Base-by-base conservation (phyloP, 202 grass and related monocot genomes). In the Panicum hallii region DNA sequence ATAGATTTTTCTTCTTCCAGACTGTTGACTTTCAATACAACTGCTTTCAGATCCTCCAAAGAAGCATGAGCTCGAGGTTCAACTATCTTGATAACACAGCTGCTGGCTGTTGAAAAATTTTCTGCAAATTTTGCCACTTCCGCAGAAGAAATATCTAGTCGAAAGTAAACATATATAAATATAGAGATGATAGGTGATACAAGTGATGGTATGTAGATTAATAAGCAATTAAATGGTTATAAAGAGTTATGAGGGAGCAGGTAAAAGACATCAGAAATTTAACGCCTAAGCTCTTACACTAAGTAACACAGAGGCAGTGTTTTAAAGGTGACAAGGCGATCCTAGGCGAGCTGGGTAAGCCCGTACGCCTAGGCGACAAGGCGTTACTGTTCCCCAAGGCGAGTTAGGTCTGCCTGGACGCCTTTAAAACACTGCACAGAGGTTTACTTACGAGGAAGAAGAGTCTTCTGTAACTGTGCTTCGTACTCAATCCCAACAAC, bases 41-140 rank as follows among this genome's bases (percentile, higher is more conserved):
- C 84, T 76, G 88, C 84, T 90, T 84, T 96, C 79, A 96, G 73
- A 86, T 92, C 91, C 36, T 99, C 97, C 80, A 93, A 56, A 66
- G 88, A 91, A 94, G 97, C 97, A 90, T 93, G 84, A 78, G 87
- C 84, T 81, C 52, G 90, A 82, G 93, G 97, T 88, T 99, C 97
- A 64, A 99, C 88, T 88, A 99, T 84, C 84, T 99, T 99, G 84
- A 96, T 99, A 73, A 99, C 97, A 80, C 91, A 99, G 88, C 91
- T 99, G 87, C 86, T 91, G 62, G 87, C 92, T 79, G 97, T 99
- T 75, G 84, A 93, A 85, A 99, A 99, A 79, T 92, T 96, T 83
- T 63, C 70, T 49, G 91, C 91, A 92, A 92, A 94, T 75, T 92
- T 94, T 65, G 83, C 85, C 79, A 94, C 88, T 90, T 99, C 93